Evolutionary conservation across 2,329 filamentous ascomycete genomes (phyloP).

Genomic region (Magnaporthales sp.): DNA sequence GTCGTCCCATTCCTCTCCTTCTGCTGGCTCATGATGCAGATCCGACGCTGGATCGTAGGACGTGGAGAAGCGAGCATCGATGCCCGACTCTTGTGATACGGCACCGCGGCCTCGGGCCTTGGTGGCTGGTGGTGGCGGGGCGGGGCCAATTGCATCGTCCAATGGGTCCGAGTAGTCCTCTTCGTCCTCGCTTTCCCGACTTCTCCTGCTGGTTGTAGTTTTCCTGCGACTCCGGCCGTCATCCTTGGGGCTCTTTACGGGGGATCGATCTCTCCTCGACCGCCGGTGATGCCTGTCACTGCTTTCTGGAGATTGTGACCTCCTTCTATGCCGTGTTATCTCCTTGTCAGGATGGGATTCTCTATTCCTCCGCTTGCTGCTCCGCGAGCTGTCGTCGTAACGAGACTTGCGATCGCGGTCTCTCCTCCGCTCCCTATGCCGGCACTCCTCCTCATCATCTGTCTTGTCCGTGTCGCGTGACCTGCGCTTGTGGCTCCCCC

Average conservation of each 20-base stretch:
- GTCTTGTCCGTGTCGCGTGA: background rate
- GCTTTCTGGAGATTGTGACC: constrained; percentile 12
- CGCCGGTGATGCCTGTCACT: constrained; percentile 9
- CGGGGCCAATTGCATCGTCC: constrained; percentile 70
- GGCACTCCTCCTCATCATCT: background rate
- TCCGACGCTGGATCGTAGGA: constrained; percentile 52
- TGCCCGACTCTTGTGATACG: constrained; percentile 50
- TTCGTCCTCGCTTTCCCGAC: constrained; percentile 7
- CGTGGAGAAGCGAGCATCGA: constrained; percentile 72
- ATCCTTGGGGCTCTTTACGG: constrained; percentile 7
- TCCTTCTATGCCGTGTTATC: constrained; percentile 12
- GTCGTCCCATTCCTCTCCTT: constrained; percentile 60
- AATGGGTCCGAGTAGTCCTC: constrained; percentile 57
- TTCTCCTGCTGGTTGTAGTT: constrained; percentile 11
- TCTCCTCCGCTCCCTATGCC: constrained; percentile 2
- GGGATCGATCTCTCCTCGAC: constrained; percentile 11
- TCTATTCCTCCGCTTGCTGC: background rate
- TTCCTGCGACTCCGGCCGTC: constrained; percentile 9
- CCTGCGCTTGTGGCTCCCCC: background rate
- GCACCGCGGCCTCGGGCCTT: constrained; percentile 62
- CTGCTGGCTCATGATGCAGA: constrained; percentile 25
- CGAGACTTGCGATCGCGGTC: constrained; percentile 9
- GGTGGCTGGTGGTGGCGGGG: constrained; percentile 42
- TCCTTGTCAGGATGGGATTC: background rate
- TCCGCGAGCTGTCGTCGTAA: background rate